Evolutionary conservation across 345 rosid species (phyloP).

Genomic region (Lumnitzera littorea): DNA sequence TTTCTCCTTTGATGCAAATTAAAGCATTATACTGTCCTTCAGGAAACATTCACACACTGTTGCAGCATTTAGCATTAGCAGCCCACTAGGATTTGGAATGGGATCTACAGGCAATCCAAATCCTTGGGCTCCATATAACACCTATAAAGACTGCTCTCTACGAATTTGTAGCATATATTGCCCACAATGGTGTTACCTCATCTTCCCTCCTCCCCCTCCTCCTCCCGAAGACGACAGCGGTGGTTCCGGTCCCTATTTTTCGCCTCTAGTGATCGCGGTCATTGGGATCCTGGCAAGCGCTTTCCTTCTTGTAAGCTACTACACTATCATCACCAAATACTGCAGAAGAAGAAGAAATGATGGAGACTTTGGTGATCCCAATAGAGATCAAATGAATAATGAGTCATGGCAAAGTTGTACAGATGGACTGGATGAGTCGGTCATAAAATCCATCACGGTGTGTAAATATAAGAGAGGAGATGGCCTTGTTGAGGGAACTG

Average conservation of each 20-base stretch:
- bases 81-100: slow-evolving; percentile 20
- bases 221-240: slow-evolving; percentile 28
- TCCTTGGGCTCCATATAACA: slow-evolving; percentile 39
- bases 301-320: slow-evolving; percentile 66
- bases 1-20: not conserved
- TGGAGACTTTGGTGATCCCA: slow-evolving; percentile 3
- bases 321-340: slow-evolving; percentile 57
- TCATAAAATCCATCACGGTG: slow-evolving; percentile 49
- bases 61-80: not conserved
- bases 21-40: not conserved
- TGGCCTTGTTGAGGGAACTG: slow-evolving; percentile 47
- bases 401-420: slow-evolving; percentile 8
- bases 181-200: slow-evolving; percentile 76
- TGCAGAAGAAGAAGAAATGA: slow-evolving; percentile 23
- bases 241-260: slow-evolving; percentile 27
- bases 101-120: slow-evolving; percentile 28
- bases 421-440: slow-evolving; percentile 47
- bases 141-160: slow-evolving; percentile 72
- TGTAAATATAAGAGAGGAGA: slow-evolving; percentile 48
- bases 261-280: slow-evolving; percentile 69
- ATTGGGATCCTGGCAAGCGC: slow-evolving; percentile 66
- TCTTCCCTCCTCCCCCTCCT: slow-evolving; percentile 79
- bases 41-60: not conserved
- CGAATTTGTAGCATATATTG: slow-evolving; percentile 77
- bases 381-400: slow-evolving; percentile 12